Percentiles rank a stretch among this genome's conserved stretches.
Conservation (phyloP, 2,329 filamentous ascomycete genomes). For the Phialocephala sp. region DNA sequence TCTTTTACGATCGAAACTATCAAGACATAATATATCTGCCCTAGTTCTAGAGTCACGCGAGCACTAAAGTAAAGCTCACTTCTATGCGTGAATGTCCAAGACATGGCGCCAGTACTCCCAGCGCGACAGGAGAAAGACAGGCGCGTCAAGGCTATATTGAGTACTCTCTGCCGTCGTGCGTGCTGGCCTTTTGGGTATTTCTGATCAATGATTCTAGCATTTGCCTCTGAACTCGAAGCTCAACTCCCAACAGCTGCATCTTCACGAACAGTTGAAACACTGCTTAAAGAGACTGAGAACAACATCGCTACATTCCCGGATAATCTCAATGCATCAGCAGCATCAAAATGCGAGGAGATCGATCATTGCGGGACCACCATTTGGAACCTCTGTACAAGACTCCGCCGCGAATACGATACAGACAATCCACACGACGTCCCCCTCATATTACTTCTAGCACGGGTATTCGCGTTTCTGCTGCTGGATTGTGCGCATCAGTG, state of each 20-base stretch:
- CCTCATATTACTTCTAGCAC: slow-evolving; percentile 43
- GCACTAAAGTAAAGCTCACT: neutral
- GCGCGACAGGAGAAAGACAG: slow-evolving; percentile 41
- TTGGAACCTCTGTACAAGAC: slow-evolving; percentile 70
- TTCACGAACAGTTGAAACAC: slow-evolving; percentile 28
- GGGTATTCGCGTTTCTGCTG: slow-evolving; percentile 69
- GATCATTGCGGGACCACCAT: slow-evolving; percentile 62
- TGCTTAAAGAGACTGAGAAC: slow-evolving; percentile 50
- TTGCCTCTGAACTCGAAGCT: slow-evolving; percentile 34
- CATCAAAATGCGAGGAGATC: slow-evolving; percentile 52
- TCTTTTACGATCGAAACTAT: neutral
- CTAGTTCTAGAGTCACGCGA: neutral
- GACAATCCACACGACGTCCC: slow-evolving; percentile 33
- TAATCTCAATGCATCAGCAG: slow-evolving; percentile 39
- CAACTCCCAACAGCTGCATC: slow-evolving; percentile 32
- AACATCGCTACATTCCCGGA: slow-evolving; percentile 46
- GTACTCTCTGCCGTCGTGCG: slow-evolving; percentile 34
- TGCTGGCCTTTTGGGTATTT: slow-evolving; percentile 25
- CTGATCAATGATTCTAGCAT: slow-evolving; percentile 32
- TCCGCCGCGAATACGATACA: slow-evolving; percentile 47
- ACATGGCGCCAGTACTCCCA: slow-evolving; percentile 32
- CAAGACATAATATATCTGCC: neutral
- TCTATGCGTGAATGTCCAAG: slow-evolving; percentile 10
- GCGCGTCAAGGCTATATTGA: slow-evolving; percentile 42
- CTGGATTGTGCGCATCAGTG: slow-evolving; percentile 61